Base-by-base conservation (phyloP, 305 asterid species). In the Caryopteris hybrid region DNA sequence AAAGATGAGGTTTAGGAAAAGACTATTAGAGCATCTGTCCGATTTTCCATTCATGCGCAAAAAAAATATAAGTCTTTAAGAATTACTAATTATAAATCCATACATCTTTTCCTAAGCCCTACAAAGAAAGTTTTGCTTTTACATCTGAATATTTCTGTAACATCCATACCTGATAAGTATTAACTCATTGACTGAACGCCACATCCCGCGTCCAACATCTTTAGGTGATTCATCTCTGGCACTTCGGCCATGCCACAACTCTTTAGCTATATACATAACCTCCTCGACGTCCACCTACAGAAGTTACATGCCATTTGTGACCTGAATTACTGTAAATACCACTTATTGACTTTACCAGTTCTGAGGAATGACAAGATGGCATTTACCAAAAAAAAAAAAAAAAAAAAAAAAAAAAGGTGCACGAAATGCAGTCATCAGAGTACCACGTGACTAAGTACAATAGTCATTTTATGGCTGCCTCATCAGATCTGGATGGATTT, bases 181-280 rank as follows among this genome's bases (percentile, higher is more conserved):
- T 66, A 93, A 81, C 66, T 90, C 99, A 39, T 85, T 88, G 71
- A 88, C 80, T 34, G 97, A 91, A 66, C 97, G 99, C 97, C 99
- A 93, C 97, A 93, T 90, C 69, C 86, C 96, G 73, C 96, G 96
- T 36, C 99, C 99, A 18, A 93, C 96, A 61, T 88, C 90, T 81
- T 89, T 90, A 25, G 77, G 74, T 6, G 88, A 78, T 64, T 76
- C 81, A 78, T 93, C 99, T 78, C 95, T 85, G 31, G 96, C 96
- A 86, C 99, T 88, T 77, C 97, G 87, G 63, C 96, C 91, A 68
- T 78, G 92, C 99, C 99, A 93, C 84, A 93, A 82, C 82, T 90
- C 99, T 85, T 93, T 93, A 60, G 74, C 86, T 53, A 90, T 67
- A 63, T 90, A 90, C 96, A 85, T 81, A 46, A 90, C 96, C 79